Evolutionary conservation across 2,329 filamentous ascomycete genomes (phyloP).

Genomic region (Epichloe coenophiala): DNA sequence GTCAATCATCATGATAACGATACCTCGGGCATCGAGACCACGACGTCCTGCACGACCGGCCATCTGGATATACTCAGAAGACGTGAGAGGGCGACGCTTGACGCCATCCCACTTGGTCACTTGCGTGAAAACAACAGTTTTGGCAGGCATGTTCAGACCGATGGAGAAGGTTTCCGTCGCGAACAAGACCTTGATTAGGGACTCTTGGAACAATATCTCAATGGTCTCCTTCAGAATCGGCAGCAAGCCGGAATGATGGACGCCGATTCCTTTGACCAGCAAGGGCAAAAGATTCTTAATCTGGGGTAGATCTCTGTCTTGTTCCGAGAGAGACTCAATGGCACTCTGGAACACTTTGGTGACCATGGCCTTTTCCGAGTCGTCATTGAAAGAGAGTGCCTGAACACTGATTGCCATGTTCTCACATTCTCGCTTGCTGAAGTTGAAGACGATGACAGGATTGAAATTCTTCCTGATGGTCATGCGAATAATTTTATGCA

Average conservation of each 20-base stretch:
- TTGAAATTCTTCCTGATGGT: constrained; percentile 97
- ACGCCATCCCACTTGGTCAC: constrained; percentile 91
- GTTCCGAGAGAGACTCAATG: constrained; percentile 81
- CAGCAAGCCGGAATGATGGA: constrained; percentile 90
- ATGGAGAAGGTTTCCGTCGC: constrained; percentile 99
- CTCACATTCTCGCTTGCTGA: constrained; percentile 96
- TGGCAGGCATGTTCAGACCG: constrained; percentile 96
- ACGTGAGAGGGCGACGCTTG: constrained; percentile 68
- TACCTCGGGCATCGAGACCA: constrained; percentile 93
- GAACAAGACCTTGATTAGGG: constrained; percentile 92
- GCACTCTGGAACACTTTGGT: constrained; percentile 87
- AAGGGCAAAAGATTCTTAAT: constrained; percentile 84
- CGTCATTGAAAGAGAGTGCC: constrained; percentile 84
- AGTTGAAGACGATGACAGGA: constrained; percentile 97
- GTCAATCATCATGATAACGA: constrained; percentile 99
- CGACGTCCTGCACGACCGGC: constrained; percentile 91
- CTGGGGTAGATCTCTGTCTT: constrained; percentile 78
- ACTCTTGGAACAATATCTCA: constrained; percentile 97
- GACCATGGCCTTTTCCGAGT: constrained; percentile 90
- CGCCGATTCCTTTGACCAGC: constrained; percentile 80
- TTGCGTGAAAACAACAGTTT: constrained; percentile 97
- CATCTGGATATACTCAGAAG: constrained; percentile 98
- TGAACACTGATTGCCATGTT: constrained; percentile 78
- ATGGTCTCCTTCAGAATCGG: constrained; percentile 98
- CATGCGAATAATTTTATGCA: constrained; percentile 97